Evolutionary conservation across 129 eudicot genomes (phyloP), one percentile per base, ranked within the genome.

Genomic region (Helichrysum umbraculigerum): DNA sequence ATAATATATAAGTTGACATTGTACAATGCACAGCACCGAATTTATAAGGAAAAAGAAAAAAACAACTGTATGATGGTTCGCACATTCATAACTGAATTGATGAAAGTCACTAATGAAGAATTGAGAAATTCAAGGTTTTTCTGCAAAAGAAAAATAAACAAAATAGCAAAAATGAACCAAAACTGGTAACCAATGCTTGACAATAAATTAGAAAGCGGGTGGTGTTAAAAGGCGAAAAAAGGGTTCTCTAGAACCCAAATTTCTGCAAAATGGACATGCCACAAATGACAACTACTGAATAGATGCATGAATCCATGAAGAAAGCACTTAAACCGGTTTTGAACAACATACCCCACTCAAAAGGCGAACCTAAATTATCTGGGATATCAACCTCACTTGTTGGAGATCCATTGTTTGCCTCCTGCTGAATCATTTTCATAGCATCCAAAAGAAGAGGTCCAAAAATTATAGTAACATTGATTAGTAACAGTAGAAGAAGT

Each of bases 221-320:
- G 29, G 5, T 58, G 3, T 25, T 17, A 44, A 70, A 4, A 5
- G 47, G 79, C 20, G 7, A 16, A 35, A 0, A 33, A 72, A 15
- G 11, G 44, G 29, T 33, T 44, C n/a, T 61, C 71, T 78, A 91
- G 79, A 81, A 80, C 60, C 90, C 90, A 7, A 85, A 32, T 33
- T 65, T 84, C 22, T 80, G 80, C 37, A 83, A 83, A 62, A 88
- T 52, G 15, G 91, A 81, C 17, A 83, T 81, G 58, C 91, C 89
- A 81, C 86, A 93, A 41, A 93, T 65, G 35, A 88, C 84, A 14
- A 84, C 87, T 5, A 86, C 77, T 0, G 85, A 77, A 74, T 87
- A 93, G 59, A 93, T 81, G 77, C 93, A 82, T 21, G 82, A 88
- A 68, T 93, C 98, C 88, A 88, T 85, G 71, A 88, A 93, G 69